A percentile compares a stretch with the other conserved stretches of the same genome.
Evolutionary conservation across 2,329 filamentous ascomycete species (phyloP).

Genomic region (Coniella lustricola): DNA sequence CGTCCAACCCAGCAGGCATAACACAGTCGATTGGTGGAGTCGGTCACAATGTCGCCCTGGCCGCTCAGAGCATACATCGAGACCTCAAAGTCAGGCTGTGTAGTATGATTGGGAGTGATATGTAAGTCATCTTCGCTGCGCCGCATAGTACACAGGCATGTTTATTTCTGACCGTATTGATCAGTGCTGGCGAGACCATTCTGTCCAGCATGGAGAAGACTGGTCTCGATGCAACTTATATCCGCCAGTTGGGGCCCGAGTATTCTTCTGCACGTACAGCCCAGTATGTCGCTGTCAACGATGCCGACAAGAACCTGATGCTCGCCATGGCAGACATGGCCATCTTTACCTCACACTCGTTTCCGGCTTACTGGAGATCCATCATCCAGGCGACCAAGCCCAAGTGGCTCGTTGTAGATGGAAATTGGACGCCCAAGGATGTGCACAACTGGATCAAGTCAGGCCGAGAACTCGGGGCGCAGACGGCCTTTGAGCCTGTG

Average conservation of each 20-base stretch:
- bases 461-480: slow-evolving; percentile 47
- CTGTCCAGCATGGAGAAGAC: slow-evolving; percentile 56
- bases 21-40: slow-evolving; percentile 83
- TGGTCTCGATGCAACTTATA: slow-evolving; percentile 57
- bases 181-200: slow-evolving; percentile 65
- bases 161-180: not conserved
- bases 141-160: not conserved
- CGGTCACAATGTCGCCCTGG: slow-evolving; percentile 83
- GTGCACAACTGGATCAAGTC: slow-evolving; percentile 62
- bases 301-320: slow-evolving; percentile 73
- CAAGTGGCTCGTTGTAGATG: slow-evolving; percentile 79
- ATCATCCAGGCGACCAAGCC: slow-evolving; percentile 50
- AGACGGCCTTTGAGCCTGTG: slow-evolving; percentile 81
- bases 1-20: slow-evolving; percentile 80
- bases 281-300: slow-evolving; percentile 88
- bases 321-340: slow-evolving; percentile 94
- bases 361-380: slow-evolving; percentile 52
- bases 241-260: slow-evolving; percentile 48
- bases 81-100: slow-evolving; percentile 60
- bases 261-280: slow-evolving; percentile 60
- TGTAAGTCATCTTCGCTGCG: slow-evolving; percentile 37
- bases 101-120: slow-evolving; percentile 74
- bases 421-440: slow-evolving; percentile 68
- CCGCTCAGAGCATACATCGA: slow-evolving; percentile 63
- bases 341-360: slow-evolving; percentile 59